These are phyloP conservation scores for Rubus parviflorus DNA, from an alignment of 306 rosid species.

Conservation along the genomic window DNA sequence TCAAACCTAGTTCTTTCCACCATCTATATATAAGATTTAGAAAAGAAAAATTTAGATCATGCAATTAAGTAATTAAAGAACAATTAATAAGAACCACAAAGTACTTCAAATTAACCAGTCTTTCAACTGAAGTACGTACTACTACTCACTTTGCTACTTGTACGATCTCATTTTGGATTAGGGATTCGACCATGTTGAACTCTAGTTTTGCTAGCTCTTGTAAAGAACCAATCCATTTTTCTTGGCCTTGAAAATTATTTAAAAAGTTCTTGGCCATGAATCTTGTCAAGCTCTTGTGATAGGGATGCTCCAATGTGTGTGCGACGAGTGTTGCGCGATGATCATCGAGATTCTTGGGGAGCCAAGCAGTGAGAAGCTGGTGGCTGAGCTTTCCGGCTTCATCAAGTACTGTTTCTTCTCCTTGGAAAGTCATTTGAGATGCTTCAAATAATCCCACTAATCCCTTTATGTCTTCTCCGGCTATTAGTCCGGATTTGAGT, in stretches of 20 bases:
- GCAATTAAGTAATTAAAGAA: no score
- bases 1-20: constrained; percentile 57
- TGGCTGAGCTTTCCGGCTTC: constrained; percentile 34
- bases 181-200: constrained; percentile 20
- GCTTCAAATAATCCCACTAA: constrained; percentile 50
- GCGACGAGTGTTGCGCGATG: constrained; percentile 12
- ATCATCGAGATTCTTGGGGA: constrained; percentile 23
- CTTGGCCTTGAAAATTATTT: background rate
- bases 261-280: constrained; percentile 30
- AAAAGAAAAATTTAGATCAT: background rate
- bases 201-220: constrained; percentile 36
- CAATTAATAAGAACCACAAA: no score
- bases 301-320: constrained; percentile 33
- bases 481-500: constrained; percentile 4
- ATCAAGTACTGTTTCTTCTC: constrained; percentile 48
- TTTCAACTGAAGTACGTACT: no score
- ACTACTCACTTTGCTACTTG: constrained; percentile 36
- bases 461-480: constrained; percentile 30
- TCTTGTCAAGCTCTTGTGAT: constrained; percentile 42
- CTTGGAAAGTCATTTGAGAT: constrained; percentile 48
- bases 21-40: constrained; percentile 35
- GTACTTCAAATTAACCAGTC: no score
- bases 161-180: constrained; percentile 40
- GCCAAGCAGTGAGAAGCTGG: constrained; percentile 30
- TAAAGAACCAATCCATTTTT: constrained; percentile 29